Base-by-base conservation (phyloP, 148 eudicot genomes). In the Diospyros lotus region DNA sequence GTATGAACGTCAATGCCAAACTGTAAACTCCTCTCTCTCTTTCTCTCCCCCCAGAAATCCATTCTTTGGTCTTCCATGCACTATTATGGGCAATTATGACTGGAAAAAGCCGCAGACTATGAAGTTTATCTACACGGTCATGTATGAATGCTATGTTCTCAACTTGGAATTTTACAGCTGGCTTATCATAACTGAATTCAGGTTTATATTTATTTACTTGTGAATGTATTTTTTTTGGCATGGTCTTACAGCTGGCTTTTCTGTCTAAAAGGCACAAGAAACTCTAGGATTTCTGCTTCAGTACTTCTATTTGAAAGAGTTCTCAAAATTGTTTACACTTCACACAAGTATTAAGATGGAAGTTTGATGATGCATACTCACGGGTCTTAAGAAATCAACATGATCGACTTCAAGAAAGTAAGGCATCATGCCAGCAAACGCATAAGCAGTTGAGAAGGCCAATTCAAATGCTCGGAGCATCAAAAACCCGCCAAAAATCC, bases 381-480 rank as follows among this genome's bases (percentile, higher is more conserved):
- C 99, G 41, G 99, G 99, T 81, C 86, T 88, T 68, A 90, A 75
- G 77, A 95, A 95, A 80, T 95, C 97, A 71, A 95, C 99, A 82
- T 89, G 96, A 88, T 92, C 99, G 76, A 95, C 96, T 85, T 95
- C 99, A 9, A 90, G 88, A 80, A 95, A 95, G 75, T 81, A 81
- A 14, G 99, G 97, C 83, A 86, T 88, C 76, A 77, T 73, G 39
- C 99, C 99, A 71, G 99, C 97, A 77, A 95, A 95, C 71, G 88
- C 83, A 82, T 95, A 95, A 67, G 94, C 91, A 0, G 97, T 92
- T 64, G 99, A 86, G 78, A 90, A 95, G 54, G 97, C 99, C 68
- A 95, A 82, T 73, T 95, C 99, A 72, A 90, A 95, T 58, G 99
- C 99, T 76, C 97, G 82, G 78, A 88, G 99, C 99, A 95, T 95